These are phyloP conservation scores for Penicillium cinerascens DNA, from an alignment of 495 filamentous ascomycete species.

Conservation along the genomic window DNA sequence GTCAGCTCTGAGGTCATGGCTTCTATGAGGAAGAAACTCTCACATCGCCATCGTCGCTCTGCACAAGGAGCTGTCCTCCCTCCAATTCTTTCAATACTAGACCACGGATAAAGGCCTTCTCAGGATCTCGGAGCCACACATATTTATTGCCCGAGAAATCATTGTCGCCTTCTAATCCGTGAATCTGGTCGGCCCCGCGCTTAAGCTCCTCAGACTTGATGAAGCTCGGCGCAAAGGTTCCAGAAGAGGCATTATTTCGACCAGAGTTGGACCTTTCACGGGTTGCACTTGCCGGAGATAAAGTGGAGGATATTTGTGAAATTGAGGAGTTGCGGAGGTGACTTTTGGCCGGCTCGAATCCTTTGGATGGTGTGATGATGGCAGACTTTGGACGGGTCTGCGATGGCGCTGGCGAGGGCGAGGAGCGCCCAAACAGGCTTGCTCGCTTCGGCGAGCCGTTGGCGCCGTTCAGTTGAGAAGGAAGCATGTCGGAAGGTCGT, in stretches of 20 bases:
- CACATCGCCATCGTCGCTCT: slow-evolving; percentile 92
- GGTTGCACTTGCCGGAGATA: slow-evolving; percentile 22
- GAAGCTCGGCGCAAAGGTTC: slow-evolving; percentile 92
- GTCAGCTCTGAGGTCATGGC: background rate
- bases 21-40: slow-evolving; percentile 22
- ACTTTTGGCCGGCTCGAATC: slow-evolving; percentile 34
- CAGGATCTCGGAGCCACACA: slow-evolving; percentile 89
- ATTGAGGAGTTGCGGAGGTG: slow-evolving; percentile 56
- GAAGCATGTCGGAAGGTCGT: slow-evolving; percentile 36
- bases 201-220: slow-evolving; percentile 80
- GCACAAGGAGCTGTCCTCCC: slow-evolving; percentile 67
- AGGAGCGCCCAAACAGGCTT: slow-evolving; percentile 68
- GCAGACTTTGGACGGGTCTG: slow-evolving; percentile 67
- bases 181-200: slow-evolving; percentile 61
- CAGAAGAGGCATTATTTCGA: slow-evolving; percentile 52
- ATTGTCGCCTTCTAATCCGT: slow-evolving; percentile 86
- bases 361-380: slow-evolving; percentile 56
- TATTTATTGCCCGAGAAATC: slow-evolving; percentile 99
- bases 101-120: slow-evolving; percentile 85
- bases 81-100: slow-evolving; percentile 81
- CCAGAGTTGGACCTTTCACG: slow-evolving; percentile 59
- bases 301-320: slow-evolving; percentile 41
- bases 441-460: slow-evolving; percentile 60
- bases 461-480: slow-evolving; percentile 44
- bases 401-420: slow-evolving; percentile 52